Base-by-base conservation (phyloP, 2,329 filamentous ascomycete genomes). In the Sporothrix curviconia region DNA sequence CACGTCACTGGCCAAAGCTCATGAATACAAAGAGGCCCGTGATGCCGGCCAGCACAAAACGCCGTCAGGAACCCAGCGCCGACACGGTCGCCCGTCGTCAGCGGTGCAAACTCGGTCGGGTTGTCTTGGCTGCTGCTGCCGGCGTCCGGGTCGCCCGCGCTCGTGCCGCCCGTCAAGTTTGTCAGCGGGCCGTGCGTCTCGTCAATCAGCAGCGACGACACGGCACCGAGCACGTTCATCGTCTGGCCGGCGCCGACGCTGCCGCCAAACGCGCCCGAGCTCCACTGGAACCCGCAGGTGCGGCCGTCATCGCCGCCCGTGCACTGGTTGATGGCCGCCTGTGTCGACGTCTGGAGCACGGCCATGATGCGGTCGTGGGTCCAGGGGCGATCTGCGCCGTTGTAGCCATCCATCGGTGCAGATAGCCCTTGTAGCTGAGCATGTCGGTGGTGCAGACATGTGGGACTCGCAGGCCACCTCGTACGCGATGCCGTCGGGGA, bases 41-140 rank as follows among this genome's bases (percentile, higher is more conserved):
- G 7, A 66, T 62, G n/a, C 63, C 58, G 1, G 17, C 40, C 1
- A 89, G 67, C 3, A 86, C 68, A 6, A 84, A n/a, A 50, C 3
- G 82, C 71, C 24, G 87, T 92, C 52, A 77, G 62, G 59, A 90
- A 79, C 11, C 81, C 81, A 37, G 87, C 88, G 11, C 87, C 89
- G 7, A 81, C 86, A 61, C 76, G 81, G 66, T 92, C 88, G 7
- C 77, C 83, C 1, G 76, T 76, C 3, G 80, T 82, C 34, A 85
- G 76, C 1, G 71, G 66, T 52, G 56, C 19, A 4, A 62, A 55
- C 25, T 55, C n/a, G 2, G 49, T 59, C 28, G 60, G 61, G 43
- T 63, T 57, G 57, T 63, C 61, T 22, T 46, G 5, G 54, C 61
- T 62, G 40, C 70, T 68, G 7, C 76, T 74, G 39, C 79, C 79